Evolutionary conservation across 2,329 filamentous ascomycete genomes (phyloP).

Genomic region (Xylaria sp.): DNA sequence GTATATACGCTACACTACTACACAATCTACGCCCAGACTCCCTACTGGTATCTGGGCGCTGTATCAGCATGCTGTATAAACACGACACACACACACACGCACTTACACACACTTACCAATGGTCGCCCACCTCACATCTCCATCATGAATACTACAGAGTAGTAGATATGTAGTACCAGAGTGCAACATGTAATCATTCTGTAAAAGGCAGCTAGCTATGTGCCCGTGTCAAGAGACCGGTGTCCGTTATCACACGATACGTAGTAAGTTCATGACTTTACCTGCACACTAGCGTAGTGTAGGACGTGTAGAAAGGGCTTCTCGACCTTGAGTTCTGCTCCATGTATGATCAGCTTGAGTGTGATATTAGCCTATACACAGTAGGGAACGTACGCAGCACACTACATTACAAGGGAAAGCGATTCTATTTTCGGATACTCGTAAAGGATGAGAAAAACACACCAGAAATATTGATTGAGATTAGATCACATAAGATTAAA

Average conservation of each 20-base stretch:
- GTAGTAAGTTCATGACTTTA: constrained; percentile 13
- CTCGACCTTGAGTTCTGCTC: constrained; percentile 1
- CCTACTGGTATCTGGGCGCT: too few relatives aligned
- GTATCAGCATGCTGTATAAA: background rate
- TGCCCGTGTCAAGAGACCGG: background rate
- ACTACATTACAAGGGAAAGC: background rate
- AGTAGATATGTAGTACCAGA: background rate
- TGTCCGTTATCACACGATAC: constrained; percentile 2
- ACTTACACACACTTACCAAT: constrained; percentile 11
- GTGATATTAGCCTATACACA: background rate
- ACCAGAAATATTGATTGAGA: constrained; percentile 6
- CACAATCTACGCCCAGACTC: too few relatives aligned
- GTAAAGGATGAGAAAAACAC: constrained; percentile 14
- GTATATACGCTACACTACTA: background rate
- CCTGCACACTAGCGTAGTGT: background rate
- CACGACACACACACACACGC: background rate
- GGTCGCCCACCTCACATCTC: constrained; percentile 7
- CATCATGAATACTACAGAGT: constrained; percentile 1
- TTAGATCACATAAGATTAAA: constrained; percentile 23
- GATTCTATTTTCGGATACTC: constrained; percentile 24
- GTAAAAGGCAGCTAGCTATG: constrained; percentile 23
- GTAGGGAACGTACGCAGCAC: too few relatives aligned
- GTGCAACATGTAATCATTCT: constrained; percentile 27
- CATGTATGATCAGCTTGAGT: constrained; percentile 1
- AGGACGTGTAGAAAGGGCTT: constrained; percentile 1